phyloP scores from a whole-genome alignment of 129 eudicot genomes.

The Artemisia tridentata region DNA sequence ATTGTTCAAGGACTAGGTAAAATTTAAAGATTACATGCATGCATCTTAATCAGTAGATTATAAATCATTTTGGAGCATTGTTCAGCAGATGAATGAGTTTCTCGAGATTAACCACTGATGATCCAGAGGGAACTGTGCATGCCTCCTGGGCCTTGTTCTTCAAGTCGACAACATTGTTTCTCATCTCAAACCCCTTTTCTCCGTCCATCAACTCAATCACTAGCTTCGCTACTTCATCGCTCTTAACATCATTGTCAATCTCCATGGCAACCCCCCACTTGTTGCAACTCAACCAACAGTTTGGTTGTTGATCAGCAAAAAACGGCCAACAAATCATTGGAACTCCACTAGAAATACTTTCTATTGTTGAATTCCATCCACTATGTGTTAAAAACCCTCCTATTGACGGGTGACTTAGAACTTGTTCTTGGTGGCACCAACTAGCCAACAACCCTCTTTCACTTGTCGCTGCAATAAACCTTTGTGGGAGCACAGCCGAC shows the following conservation, averaged over 20 bases:
- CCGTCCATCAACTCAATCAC: slow-evolving; percentile 42
- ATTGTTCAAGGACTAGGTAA: no score
- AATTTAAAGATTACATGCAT: no score
- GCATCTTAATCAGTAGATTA: no score
- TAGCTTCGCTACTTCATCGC: slow-evolving; percentile 27
- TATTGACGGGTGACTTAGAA: slow-evolving; percentile 28
- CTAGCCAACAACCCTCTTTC: slow-evolving; percentile 35
- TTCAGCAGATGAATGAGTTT: slow-evolving; percentile 20
- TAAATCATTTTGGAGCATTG: not conserved
- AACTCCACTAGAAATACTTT: slow-evolving; percentile 36
- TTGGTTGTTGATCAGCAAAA: slow-evolving; percentile 34
- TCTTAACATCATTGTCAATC: slow-evolving; percentile 25
- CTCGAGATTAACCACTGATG: slow-evolving; percentile 31
- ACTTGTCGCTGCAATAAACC: slow-evolving; percentile 21
- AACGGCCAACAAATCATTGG: slow-evolving; percentile 46
- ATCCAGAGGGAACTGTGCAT: slow-evolving; percentile 25
- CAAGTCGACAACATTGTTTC: slow-evolving; percentile 23
- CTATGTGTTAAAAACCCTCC: slow-evolving; percentile 36
- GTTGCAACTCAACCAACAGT: slow-evolving; percentile 33
- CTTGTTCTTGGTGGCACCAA: slow-evolving; percentile 43
- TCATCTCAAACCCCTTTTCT: slow-evolving; percentile 29
- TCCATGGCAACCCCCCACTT: slow-evolving; percentile 36
- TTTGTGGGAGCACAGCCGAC: slow-evolving; percentile 20
- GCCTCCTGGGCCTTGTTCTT: slow-evolving; percentile 39
- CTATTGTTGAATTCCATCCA: slow-evolving; percentile 37